A percentile compares a stretch with the other conserved stretches of the same genome.
phyloP scores from a whole-genome alignment of 257 asterid genomes.

The Plantago major region DNA sequence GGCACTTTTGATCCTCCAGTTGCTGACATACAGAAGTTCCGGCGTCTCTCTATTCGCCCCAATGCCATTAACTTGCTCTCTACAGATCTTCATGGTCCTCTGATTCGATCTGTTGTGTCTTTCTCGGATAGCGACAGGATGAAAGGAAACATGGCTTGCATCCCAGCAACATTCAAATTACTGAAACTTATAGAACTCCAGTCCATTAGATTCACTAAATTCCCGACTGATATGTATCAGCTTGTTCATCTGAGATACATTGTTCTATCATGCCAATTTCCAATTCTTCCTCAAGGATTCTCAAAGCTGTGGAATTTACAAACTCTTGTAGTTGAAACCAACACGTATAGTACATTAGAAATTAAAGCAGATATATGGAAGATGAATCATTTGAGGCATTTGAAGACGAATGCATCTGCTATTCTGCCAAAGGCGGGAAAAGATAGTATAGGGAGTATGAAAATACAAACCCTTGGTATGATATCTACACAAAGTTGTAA shows the following conservation, averaged over 20 bases:
- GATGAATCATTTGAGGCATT: conserved; percentile 27
- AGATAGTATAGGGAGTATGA: conserved; percentile 21
- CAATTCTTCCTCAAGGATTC: conserved; percentile 25
- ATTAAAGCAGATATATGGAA: conserved; percentile 28
- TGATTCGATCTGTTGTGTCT: no score
- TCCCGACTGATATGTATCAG: conserved; percentile 27
- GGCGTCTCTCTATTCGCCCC: no score
- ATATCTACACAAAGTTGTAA: conserved; percentile 27
- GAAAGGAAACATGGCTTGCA: conserved; percentile 19
- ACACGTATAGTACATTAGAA: conserved; percentile 19
- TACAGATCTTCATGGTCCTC: no score
- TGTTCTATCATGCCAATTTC: conserved; percentile 19
- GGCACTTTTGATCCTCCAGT: no score
- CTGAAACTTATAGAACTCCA: conserved; percentile 25
- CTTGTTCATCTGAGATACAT: conserved; percentile 29
- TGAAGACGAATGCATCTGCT: conserved; percentile 22
- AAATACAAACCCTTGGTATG: conserved; percentile 26
- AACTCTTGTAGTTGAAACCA: conserved; percentile 27
- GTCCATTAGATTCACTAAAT: conserved; percentile 13
- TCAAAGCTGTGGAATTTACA: conserved; percentile 30
- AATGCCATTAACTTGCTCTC: no score
- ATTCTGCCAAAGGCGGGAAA: conserved; percentile 10
- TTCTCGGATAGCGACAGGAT: conserved; percentile 1
- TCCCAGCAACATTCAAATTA: conserved; percentile 23
- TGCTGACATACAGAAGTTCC: no score